Conservation (phyloP, 331 rosid species). For the Ulmus americana region DNA sequence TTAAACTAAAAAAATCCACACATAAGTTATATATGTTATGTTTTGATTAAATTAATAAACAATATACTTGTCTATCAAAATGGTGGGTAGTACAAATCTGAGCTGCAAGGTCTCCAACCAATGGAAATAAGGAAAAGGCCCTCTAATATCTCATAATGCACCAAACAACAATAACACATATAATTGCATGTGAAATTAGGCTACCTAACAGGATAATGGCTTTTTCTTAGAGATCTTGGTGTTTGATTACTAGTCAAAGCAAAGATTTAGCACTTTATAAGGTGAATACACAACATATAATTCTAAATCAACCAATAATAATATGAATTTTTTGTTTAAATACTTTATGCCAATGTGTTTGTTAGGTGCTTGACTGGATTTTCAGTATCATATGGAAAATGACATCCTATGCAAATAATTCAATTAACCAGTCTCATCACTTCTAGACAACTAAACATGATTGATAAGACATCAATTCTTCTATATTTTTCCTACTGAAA, state of each 20-base stretch:
- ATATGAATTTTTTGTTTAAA: not conserved
- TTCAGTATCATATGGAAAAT: slow-evolving; percentile 26
- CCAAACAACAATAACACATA: not conserved
- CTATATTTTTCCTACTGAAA: not conserved
- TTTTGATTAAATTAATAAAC: not conserved
- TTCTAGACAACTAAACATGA: slow-evolving; percentile 22
- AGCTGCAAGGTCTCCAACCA: not conserved
- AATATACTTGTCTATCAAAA: not conserved
- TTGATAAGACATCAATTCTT: slow-evolving; percentile 15
- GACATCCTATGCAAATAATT: slow-evolving; percentile 27
- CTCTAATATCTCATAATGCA: not conserved
- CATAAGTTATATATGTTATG: too few relatives aligned
- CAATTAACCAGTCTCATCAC: slow-evolving; percentile 27
- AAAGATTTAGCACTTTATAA: slow-evolving; percentile 16
- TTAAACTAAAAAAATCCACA: too few relatives aligned
- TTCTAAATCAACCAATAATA: slow-evolving; percentile 23
- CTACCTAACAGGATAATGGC: slow-evolving; percentile 3
- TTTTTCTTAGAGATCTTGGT: not conserved
- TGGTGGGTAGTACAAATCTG: not conserved
- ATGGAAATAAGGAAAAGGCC: not conserved
- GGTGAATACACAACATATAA: slow-evolving; percentile 2
- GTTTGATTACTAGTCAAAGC: slow-evolving; percentile 22
- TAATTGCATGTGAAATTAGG: slow-evolving; percentile 6
- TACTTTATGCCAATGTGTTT: slow-evolving; percentile 11
- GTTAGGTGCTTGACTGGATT: slow-evolving; percentile 28